Evolutionary conservation across 257 asterid genomes (phyloP), one percentile per base, ranked within the genome.

Genomic region (Linderniella brevidens): DNA sequence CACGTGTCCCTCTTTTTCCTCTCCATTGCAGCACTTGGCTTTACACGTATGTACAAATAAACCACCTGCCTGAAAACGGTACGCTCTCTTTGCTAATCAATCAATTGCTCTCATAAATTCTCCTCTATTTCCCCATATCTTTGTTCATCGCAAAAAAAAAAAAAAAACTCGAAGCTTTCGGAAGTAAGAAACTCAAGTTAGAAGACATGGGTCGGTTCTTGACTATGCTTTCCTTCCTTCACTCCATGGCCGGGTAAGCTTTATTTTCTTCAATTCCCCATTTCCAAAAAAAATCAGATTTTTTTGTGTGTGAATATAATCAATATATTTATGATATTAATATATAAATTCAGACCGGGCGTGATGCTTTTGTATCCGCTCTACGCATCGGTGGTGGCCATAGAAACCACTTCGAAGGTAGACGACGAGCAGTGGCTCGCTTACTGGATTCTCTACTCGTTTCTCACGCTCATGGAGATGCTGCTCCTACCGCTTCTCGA

Each of bases 391-490:
- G 46, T 51, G 35, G 32, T 36, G 32, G 56, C 56, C 9, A 51
- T 51, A 0, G 56, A 51, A 12, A 51, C 35, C 45, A 36, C 29
- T 4, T 51, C 56, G 12, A 37, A 70, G 35, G 19, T 70, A 9
- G 78, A 70, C 32, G 78, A 74, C 19, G 73, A 70, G 48, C 82
- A 70, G 32, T 74, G 56, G 56, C 32, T 51, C 4, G 46, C 78
- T 36, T 74, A 74, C 46, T 70, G 78, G 82, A 67, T 74, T 67
- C 46, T 51, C 14, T 51, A 51, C n/a, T 51, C 56, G 1, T 35
- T 51, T 10, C 17, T 51, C 4, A 51, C 56, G 8, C 56, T 51
- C 29, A 37, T 51, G 40, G 56, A 51, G 56, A 36, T 51, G 46
- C 25, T 51, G 4, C 1, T 51, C 0, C 45, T 35, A 10, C 56